Evolutionary conservation across 768 basidiomycete species (phyloP).

Genomic region (Royoungia palumana): DNA sequence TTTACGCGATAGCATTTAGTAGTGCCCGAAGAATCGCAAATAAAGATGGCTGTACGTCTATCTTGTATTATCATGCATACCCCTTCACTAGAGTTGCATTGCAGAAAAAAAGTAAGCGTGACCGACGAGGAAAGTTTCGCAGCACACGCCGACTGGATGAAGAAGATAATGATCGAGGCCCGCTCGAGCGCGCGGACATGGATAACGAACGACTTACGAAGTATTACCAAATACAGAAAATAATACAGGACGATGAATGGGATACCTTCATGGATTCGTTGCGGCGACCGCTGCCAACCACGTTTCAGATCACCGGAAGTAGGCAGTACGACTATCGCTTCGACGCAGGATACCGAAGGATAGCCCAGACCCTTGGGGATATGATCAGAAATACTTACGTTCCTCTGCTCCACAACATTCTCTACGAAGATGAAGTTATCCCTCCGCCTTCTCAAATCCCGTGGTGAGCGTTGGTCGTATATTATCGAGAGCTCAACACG

Average conservation of each 20-base stretch:
- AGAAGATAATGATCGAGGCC: conserved; percentile 46
- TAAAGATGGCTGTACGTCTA: conserved; percentile 20
- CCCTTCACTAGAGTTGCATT: not conserved
- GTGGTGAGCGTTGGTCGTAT: conserved; percentile 52
- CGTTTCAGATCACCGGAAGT: conserved; percentile 89
- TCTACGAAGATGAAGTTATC: conserved; percentile 72
- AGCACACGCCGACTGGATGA: conserved; percentile 2
- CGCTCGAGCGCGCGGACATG: conserved; percentile 62
- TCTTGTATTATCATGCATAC: not conserved
- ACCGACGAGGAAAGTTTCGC: conserved; percentile 7
- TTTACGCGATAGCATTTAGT: too few relatives aligned
- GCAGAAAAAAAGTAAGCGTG: conserved; percentile 20
- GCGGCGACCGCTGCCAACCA: conserved; percentile 68
- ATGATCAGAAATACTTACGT: conserved; percentile 77
- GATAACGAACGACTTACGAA: conserved; percentile 61
- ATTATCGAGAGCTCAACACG: not conserved
- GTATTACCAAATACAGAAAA: conserved; percentile 74
- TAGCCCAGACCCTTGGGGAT: conserved; percentile 71
- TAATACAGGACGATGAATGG: conserved; percentile 82
- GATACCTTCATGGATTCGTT: conserved; percentile 52
- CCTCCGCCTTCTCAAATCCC: conserved; percentile 80
- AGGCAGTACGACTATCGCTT: conserved; percentile 56
- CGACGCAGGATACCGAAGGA: conserved; percentile 33
- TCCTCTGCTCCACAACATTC: conserved; percentile 65
- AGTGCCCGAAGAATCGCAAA: too few relatives aligned